Base-by-base conservation (phyloP, 805 yeast species). In the Candida stauntonica region DNA sequence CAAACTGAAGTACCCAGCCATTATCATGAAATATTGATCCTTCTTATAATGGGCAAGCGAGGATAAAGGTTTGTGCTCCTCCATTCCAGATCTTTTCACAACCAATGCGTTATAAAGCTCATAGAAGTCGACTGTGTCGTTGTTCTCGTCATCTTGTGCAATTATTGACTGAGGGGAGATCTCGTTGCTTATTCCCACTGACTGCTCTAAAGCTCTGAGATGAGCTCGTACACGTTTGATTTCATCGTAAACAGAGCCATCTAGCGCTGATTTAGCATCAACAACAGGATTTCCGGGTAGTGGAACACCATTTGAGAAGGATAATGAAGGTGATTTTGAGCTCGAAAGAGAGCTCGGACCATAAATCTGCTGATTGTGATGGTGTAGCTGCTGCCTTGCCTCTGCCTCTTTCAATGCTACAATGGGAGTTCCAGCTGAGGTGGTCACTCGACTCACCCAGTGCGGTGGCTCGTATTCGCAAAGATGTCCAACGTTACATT, bases 381-480 rank as follows among this genome's bases (percentile, higher is more conserved):
- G 28, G 15, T 26, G 28, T 26, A 26, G 15, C 28, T 26, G 13
- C 14, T 26, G 15, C 28, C 15, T 8, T 26, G 33, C 32, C 14
- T 34, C 42, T 4, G 29, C 32, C 18, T 39, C 34, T 11, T 34
- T 35, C 24, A 36, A 16, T 2, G 30, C 35, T 23, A 43, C 39
- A 12, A 36, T 28, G 3, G 45, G 51, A 8, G 35, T 39, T 17
- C 44, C 50, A 5, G 41, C 39, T 11, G 43, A 37, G 5, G 44
- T 31, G 0, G 45, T 39, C 14, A 43, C 48, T 20, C 45, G 39
- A n/a, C 31, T 36, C 20, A 48, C 51, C 60, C 60, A 55, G 24
- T 51, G 57, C 1, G 59, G 58, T 2, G 51, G 44, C 31, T 51
- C 55, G 31, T 55, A 55, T 19, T 45, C 48, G 20, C 60, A 55